These are phyloP conservation scores for Cladophialophora immunda DNA, from an alignment of 2,329 filamentous ascomycete genomes.

Conservation along the genomic window DNA sequence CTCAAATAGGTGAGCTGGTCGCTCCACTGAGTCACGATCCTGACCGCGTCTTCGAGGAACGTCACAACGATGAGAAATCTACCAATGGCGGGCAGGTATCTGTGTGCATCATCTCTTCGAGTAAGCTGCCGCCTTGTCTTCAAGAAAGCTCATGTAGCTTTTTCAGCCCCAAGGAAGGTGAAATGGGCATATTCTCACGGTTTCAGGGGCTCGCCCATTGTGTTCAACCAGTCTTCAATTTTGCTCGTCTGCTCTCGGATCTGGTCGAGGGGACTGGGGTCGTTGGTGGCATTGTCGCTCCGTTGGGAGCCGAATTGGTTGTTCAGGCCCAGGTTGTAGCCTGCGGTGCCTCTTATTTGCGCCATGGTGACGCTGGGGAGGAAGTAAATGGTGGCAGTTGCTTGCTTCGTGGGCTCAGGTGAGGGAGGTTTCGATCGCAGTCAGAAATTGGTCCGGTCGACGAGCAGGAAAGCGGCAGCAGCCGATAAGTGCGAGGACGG, in stretches of 20 bases:
- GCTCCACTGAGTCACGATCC: conserved; percentile 96
- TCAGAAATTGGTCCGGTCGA: not conserved
- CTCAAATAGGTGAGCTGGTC: conserved; percentile 93
- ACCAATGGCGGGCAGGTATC: conserved; percentile 92
- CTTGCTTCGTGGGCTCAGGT: not conserved
- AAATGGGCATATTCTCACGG: conserved; percentile 70
- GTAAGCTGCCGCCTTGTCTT: conserved; percentile 41
- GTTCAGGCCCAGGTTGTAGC: conserved; percentile 82
- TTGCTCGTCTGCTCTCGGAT: conserved; percentile 97
- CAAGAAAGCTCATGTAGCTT: not conserved
- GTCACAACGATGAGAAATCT: conserved; percentile 98
- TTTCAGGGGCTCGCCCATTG: conserved; percentile 87
- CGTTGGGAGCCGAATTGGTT: conserved; percentile 73
- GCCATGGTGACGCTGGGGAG: conserved; percentile 50
- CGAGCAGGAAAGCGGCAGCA: not conserved
- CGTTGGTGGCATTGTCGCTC: conserved; percentile 67
- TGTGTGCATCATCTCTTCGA: conserved; percentile 53
- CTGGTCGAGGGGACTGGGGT: conserved; percentile 82
- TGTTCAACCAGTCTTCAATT: conserved; percentile 93
- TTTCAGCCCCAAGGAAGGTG: conserved; percentile 31
- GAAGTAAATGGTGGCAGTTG: conserved; percentile 1
- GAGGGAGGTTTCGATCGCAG: conserved; percentile 2
- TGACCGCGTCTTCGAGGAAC: conserved; percentile 93
- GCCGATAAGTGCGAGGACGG: not conserved
- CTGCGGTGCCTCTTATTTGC: conserved; percentile 72